Evolutionary conservation across 2,329 filamentous ascomycete species (phyloP), one percentile per base, ranked within the genome.

Genomic region (Fusarium algeriense): DNA sequence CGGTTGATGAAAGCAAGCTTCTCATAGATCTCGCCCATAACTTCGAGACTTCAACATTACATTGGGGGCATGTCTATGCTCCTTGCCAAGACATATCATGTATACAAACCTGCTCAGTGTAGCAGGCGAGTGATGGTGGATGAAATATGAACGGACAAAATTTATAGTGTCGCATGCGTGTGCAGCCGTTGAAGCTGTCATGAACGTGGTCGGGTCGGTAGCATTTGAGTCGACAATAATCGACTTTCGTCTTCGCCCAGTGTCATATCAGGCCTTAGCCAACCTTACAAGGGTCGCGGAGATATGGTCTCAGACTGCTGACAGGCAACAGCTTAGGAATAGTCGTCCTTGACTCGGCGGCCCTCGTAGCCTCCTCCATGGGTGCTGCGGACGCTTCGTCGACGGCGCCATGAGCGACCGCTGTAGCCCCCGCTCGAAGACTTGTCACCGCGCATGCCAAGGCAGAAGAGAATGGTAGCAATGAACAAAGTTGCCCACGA

Each of bases 311-410:
- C 9, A 14, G 43, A 23, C 41, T n/a, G 35, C 15, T 45, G 20
- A 40, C 53, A 55, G 40, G 50, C 41, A 23, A 34, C 61, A 48
- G 49, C 69, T 83, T 83, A 90, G 48, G 86, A 84, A 77, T 92
- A 93, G 67, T 92, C 90, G 30, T 92, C 90, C 86, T 93, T 93
- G 74, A 92, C 90, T 15, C 90, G 85, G 59, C 86, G 85, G 70
- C 89, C 80, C 20, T 82, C 80, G 64, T 79, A 81, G 37, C 66
- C 66, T 32, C 32, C n/a, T 9, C 62, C 64, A 19, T 82, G 82
- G 70, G 82, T 78, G 70, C 82, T 78, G 67, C 82, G 78, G 43
- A 80, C 79, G 70, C 76, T 81, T 56, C 77, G 78, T 52, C 74
- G 75, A 54, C 79, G 76, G 45, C 78, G 70, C 73, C 77, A 78